A percentile compares a stretch with the other conserved stretches of the same genome.
Conservation (phyloP, 75 land plant genomes). For the Cunninghamia lanceolata region DNA sequence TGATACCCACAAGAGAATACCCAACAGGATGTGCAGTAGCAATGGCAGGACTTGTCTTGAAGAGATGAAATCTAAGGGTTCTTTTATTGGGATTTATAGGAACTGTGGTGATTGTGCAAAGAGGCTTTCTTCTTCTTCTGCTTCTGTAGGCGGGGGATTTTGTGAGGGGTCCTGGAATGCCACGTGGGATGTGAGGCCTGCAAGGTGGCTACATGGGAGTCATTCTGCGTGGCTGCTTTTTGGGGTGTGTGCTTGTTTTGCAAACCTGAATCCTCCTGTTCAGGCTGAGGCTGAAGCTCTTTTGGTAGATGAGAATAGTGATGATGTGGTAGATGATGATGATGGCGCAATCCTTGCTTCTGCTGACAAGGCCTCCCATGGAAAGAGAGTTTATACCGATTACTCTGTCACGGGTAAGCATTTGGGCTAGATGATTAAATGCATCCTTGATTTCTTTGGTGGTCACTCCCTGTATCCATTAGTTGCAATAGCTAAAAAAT, state of each 20-base stretch:
- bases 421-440: not conserved
- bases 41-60: not conserved
- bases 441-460: not conserved
- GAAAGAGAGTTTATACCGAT: slow-evolving; percentile 33
- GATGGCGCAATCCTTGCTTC: not conserved
- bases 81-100: not conserved
- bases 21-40: not conserved
- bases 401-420: slow-evolving; percentile 46
- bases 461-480: not conserved
- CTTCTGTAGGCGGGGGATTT: slow-evolving; percentile 15
- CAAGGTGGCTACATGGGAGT: slow-evolving; percentile 75
- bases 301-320: not conserved
- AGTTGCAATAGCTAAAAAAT: not conserved
- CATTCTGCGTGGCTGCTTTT: slow-evolving; percentile 87
- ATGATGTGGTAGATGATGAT: slow-evolving; percentile 4
- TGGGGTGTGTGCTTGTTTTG: slow-evolving; percentile 67
- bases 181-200: slow-evolving; percentile 83
- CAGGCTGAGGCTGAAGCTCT: not conserved
- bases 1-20: slow-evolving; percentile 8
- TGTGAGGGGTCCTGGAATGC: slow-evolving; percentile 89
- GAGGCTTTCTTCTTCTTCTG: not conserved
- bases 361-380: slow-evolving; percentile 18
- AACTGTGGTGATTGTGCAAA: not conserved
- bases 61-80: not conserved
- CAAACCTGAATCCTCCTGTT: slow-evolving; percentile 13